Conservation (phyloP, 495 filamentous ascomycete species). For the Talaromyces stipitatus region DNA sequence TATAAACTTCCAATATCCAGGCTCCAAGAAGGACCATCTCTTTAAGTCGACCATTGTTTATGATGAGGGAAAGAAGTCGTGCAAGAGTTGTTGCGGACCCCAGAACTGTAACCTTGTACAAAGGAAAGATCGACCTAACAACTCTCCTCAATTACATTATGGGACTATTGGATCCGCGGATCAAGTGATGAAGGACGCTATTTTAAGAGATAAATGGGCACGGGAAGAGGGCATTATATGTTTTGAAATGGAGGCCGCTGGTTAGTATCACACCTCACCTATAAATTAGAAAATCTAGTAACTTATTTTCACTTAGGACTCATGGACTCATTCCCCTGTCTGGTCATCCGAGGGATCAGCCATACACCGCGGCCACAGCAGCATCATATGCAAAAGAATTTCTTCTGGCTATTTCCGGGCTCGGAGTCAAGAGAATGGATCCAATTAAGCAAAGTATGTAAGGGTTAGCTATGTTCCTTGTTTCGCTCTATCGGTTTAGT, state of each 20-base stretch:
- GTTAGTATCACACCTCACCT: conserved; percentile 5
- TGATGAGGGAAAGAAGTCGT: conserved; percentile 10
- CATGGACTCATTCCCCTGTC: conserved; percentile 27
- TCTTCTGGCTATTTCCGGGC: conserved; percentile 9
- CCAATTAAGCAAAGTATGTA: conserved; percentile 3
- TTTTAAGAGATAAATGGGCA: neutral
- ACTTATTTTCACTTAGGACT: conserved; percentile 9
- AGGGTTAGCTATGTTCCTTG: neutral
- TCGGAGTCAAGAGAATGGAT: neutral
- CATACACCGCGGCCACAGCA: conserved; percentile 28
- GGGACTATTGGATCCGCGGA: conserved; percentile 5
- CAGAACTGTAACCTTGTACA: neutral
- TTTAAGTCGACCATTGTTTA: conserved; percentile 21
- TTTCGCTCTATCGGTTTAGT: neutral
- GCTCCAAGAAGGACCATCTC: conserved; percentile 22
- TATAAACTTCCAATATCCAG: conserved; percentile 21
- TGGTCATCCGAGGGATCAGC: conserved; percentile 30
- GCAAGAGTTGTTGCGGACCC: conserved; percentile 13
- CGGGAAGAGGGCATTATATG: conserved; percentile 12
- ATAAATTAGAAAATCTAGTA: neutral
- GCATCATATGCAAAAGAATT: conserved; percentile 27
- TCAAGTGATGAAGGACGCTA: conserved; percentile 5
- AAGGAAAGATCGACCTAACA: neutral
- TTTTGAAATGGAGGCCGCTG: conserved; percentile 28
- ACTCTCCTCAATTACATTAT: neutral